phyloP scores from a whole-genome alignment of 2,329 filamentous ascomycete genomes.

The Escovopsis weberi region DNA sequence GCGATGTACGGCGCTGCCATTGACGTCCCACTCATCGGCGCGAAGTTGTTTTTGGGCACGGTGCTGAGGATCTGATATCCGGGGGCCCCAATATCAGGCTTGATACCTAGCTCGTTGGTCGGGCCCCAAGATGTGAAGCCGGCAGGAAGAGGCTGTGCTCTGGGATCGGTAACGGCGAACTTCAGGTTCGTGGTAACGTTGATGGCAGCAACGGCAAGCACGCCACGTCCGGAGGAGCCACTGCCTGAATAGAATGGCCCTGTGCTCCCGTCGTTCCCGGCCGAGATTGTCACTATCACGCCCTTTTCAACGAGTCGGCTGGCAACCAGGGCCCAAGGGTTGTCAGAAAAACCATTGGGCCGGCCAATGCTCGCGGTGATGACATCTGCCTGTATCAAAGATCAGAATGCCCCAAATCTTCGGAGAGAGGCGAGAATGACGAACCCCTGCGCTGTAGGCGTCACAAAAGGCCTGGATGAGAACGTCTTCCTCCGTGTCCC shows the following conservation, averaged over 20 bases:
- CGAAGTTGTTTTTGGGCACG: constrained; percentile 27
- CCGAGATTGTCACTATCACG: constrained; percentile 34
- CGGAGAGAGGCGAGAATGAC: neutral
- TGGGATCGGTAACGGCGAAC: constrained; percentile 13
- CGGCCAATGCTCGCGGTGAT: constrained; percentile 28
- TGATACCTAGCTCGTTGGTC: constrained; percentile 34
- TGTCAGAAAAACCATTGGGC: constrained; percentile 24
- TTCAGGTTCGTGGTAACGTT: constrained; percentile 29
- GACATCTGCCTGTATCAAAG: constrained; percentile 21
- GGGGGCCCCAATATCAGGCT: constrained; percentile 35
- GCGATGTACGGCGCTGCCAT: constrained; percentile 42
- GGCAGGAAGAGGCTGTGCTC: constrained; percentile 21
- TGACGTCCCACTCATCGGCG: constrained; percentile 36
- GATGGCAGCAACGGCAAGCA: constrained; percentile 23
- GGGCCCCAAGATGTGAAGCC: constrained; percentile 37
- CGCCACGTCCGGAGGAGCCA: constrained; percentile 18
- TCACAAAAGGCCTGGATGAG: constrained; percentile 23
- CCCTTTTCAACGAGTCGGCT: constrained; percentile 28
- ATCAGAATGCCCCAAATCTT: neutral
- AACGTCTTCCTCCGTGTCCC: constrained; percentile 19
- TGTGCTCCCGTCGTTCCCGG: constrained; percentile 33
- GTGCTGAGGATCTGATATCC: constrained; percentile 37
- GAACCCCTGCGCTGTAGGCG: constrained; percentile 20
- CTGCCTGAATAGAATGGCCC: constrained; percentile 31
- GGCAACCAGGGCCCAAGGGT: constrained; percentile 28